Conservation (phyloP, 306 rosid species). For the Amphicarpaea edgeworthii region DNA sequence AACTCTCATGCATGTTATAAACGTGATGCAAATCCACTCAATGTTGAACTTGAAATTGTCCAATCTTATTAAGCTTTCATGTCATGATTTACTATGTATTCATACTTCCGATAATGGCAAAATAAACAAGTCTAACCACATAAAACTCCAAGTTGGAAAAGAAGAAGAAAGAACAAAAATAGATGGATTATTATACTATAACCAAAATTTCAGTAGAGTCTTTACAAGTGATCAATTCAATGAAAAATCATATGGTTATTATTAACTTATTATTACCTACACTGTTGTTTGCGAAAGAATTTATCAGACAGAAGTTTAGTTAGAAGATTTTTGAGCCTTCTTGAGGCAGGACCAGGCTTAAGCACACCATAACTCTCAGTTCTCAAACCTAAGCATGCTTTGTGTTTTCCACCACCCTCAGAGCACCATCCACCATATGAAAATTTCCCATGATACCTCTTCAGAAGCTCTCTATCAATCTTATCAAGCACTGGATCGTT, state of each 20-base stretch:
- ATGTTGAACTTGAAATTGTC: background rate
- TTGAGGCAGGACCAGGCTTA: conserved; percentile 72
- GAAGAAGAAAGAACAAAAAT: background rate
- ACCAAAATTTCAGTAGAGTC: conserved; percentile 20
- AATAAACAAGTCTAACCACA: background rate
- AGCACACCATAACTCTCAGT: conserved; percentile 64
- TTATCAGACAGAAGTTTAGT: conserved; percentile 55
- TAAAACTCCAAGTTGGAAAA: background rate
- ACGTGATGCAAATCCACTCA: background rate
- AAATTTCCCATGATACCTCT: conserved; percentile 57
- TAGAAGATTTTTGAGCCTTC: conserved; percentile 67
- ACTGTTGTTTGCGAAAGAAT: conserved; percentile 62
- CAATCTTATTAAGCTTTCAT: conserved; percentile 3
- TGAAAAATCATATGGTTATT: conserved; percentile 26
- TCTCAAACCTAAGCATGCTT: conserved; percentile 58
- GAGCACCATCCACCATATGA: conserved; percentile 84
- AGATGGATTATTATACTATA: conserved; percentile 24
- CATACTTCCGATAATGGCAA: too few species aligned
- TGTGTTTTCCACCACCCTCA: conserved; percentile 45
- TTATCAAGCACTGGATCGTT: conserved; percentile 68
- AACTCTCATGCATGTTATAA: background rate
- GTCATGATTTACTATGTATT: background rate
- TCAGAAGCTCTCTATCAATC: conserved; percentile 76
- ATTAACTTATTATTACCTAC: too few species aligned
- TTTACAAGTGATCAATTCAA: conserved; percentile 35